phyloP scores from a whole-genome alignment of 148 eudicot species.

The Rhododendron molle region DNA sequence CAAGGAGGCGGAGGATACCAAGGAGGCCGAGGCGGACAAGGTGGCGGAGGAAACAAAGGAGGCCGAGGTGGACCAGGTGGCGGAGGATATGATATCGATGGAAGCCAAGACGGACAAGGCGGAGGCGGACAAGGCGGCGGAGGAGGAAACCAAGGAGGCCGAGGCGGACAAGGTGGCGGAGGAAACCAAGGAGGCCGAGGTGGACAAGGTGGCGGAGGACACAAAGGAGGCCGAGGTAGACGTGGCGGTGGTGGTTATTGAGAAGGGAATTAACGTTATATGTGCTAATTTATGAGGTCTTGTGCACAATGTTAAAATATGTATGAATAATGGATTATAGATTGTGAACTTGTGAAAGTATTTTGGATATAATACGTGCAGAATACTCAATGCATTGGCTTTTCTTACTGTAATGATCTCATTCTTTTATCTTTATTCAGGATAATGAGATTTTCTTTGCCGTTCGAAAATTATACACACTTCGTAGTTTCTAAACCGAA shows the following conservation, averaged over 20 bases:
- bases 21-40: too few relatives aligned
- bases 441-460: too few relatives aligned
- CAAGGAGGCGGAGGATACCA: too few relatives aligned
- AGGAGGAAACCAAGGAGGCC: not conserved
- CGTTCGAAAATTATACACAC: too few relatives aligned
- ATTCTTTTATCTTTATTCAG: too few relatives aligned
- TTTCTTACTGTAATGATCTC: too few relatives aligned
- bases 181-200: not conserved
- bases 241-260: not conserved
- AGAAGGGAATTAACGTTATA: not conserved
- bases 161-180: not conserved
- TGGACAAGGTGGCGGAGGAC: not conserved
- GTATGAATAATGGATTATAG: not conserved
- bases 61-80: not conserved
- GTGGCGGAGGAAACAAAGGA: not conserved
- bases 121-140: not conserved
- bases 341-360: too few relatives aligned
- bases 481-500: too few relatives aligned
- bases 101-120: not conserved
- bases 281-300: not conserved
- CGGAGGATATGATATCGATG: not conserved
- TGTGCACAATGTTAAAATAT: not conserved
- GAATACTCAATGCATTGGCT: too few relatives aligned
- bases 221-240: not conserved
- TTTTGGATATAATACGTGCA: too few relatives aligned